Evolutionary conservation across 2,329 filamentous ascomycete species (phyloP).

Genomic region (Geoglossum cookeanum): DNA sequence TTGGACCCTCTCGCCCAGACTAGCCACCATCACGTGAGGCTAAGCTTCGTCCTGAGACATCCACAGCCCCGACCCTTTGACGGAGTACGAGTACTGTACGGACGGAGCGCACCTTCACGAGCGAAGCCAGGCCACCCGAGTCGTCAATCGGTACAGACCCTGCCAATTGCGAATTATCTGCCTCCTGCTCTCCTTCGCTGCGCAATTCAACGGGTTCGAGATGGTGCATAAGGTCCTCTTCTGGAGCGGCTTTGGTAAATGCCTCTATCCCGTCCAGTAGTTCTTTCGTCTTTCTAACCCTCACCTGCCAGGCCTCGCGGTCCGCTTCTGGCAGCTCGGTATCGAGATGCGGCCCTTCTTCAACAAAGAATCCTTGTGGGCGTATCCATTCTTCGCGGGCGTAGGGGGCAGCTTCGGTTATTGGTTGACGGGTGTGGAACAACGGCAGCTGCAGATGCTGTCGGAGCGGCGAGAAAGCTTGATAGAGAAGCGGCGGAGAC

Average conservation of each 20-base stretch:
- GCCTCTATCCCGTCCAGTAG: constrained; percentile 10
- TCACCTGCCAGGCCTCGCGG: constrained; percentile 51
- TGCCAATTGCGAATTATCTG: background rate
- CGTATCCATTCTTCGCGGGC: constrained; percentile 73
- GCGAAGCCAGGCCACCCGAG: background rate
- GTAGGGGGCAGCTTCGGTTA: constrained; percentile 87
- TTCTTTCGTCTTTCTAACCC: constrained; percentile 6
- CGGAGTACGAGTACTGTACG: no score
- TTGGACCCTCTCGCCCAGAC: background rate
- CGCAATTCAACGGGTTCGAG: background rate
- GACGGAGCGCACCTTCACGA: background rate
- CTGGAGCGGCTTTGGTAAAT: constrained; percentile 82
- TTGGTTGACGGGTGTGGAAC: constrained; percentile 84
- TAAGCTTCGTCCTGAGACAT: background rate
- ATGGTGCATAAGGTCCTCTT: constrained; percentile 40
- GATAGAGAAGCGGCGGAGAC: constrained; percentile 74
- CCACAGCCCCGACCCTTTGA: background rate
- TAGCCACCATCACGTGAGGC: background rate
- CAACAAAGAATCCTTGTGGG: constrained; percentile 67
- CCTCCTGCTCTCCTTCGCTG: background rate
- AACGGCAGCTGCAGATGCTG: constrained; percentile 59
- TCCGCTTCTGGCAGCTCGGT: constrained; percentile 89
- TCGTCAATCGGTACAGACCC: background rate
- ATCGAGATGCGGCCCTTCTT: constrained; percentile 97
- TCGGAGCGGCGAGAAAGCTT: constrained; percentile 60